Conservation (phyloP, 345 rosid genomes). For the Dipteronia dyeriana region DNA sequence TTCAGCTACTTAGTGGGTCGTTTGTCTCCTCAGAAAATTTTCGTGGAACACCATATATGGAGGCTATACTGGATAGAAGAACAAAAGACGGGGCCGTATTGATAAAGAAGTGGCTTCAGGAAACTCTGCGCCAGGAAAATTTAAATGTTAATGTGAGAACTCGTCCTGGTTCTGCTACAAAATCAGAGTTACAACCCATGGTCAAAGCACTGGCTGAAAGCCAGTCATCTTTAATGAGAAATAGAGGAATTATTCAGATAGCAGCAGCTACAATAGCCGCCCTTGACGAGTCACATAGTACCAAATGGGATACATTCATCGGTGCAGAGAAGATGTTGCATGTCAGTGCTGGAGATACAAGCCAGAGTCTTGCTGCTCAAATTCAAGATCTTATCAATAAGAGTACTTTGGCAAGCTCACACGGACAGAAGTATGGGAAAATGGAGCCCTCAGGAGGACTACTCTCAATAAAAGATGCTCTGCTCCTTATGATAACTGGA, state of each 20-base stretch:
- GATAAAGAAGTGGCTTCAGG: slow-evolving; percentile 95
- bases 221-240: slow-evolving; percentile 61
- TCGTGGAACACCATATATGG: slow-evolving; percentile 81
- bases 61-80: slow-evolving; percentile 83
- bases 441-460: slow-evolving; percentile 46
- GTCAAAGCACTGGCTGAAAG: slow-evolving; percentile 60
- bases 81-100: slow-evolving; percentile 81
- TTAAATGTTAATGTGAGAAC: slow-evolving; percentile 53
- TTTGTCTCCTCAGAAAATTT: slow-evolving; percentile 67
- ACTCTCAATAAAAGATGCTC: slow-evolving; percentile 70
- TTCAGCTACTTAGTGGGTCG: slow-evolving; percentile 64
- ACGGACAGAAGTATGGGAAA: slow-evolving; percentile 43
- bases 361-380: slow-evolving; percentile 93
- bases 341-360: slow-evolving; percentile 87
- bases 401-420: slow-evolving; percentile 55
- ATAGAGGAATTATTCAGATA: slow-evolving; percentile 86
- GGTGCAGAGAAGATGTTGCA: slow-evolving; percentile 89
- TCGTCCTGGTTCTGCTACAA: slow-evolving; percentile 68
- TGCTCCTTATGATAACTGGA: slow-evolving; percentile 74
- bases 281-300: slow-evolving; percentile 63
- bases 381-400: slow-evolving; percentile 83
- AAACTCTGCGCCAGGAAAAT: slow-evolving; percentile 70
- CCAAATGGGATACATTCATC: slow-evolving; percentile 83
- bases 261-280: slow-evolving; percentile 68
- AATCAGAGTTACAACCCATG: slow-evolving; percentile 70